Evolutionary conservation across 305 asterid species (phyloP), one percentile per base, ranked within the genome.

Genomic region (Fraxinus velutina): DNA sequence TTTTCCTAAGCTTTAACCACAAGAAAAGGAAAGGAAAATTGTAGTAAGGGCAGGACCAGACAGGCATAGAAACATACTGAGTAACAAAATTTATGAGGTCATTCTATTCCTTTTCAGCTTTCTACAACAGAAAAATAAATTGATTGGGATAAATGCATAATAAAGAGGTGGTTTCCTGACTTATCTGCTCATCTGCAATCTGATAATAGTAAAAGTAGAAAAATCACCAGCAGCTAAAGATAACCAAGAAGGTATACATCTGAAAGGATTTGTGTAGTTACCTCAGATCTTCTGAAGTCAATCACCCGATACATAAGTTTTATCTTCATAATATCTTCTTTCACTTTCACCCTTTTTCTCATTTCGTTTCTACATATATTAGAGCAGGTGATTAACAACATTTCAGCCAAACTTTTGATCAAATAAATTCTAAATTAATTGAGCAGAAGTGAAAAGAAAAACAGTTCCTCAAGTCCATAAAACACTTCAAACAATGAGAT

Each of bases 301-400:
- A 88, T 93, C 99, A 73, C 92, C 98, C n/a, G 95, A 79, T 79
- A 96, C 89, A 44, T 76, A 91, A 47, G 89, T 88, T 88, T 90
- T 96, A 66, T 86, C 97, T 85, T 96, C 97, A 39, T 96, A 96
- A 79, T 96, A 96, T 89, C 95, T 92, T 90, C 88, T 90, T 88
- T 95, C 99, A 73, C 97, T 92, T 86, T 92, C 98, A 76, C 90
- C 88, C 85, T 96, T 94, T 82, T 89, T 96, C 89, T 93, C 99
- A 84, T 96, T 96, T 81, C 99, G 93, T 84, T 92, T 96, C 99
- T 96, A 92, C 82, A 66, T 17, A 84, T 73, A 84, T 70, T 21
- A 64, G 66, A 75, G 33, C 66, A 27, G 55, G 62, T 15, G 39
- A 76, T 30, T 4, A 29, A 76, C 52, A 24, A 22, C 64, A 80